A percentile compares a stretch with the other conserved stretches of the same genome.
phyloP scores from a whole-genome alignment of 192 early-diverging fungal species.

The Dissophora ornata region DNA sequence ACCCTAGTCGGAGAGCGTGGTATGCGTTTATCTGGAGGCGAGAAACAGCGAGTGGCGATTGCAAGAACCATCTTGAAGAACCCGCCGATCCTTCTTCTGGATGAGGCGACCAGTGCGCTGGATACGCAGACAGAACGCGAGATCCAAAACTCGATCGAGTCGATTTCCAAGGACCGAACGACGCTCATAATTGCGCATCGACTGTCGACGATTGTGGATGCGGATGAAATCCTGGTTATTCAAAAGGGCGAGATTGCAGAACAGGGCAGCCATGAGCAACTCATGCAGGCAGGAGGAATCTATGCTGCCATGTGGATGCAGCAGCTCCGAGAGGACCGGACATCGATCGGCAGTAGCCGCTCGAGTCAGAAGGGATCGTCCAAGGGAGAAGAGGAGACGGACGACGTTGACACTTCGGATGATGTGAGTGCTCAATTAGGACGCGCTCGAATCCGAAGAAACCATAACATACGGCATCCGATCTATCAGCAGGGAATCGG shows the following conservation, averaged over 20 bases:
- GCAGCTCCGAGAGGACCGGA: conserved; percentile 57
- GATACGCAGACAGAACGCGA: conserved; percentile 74
- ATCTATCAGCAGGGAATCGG: neutral
- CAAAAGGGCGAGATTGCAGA: conserved; percentile 83
- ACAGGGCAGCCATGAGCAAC: conserved; percentile 79
- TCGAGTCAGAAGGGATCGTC: conserved; percentile 52
- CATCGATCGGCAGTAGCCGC: conserved; percentile 18
- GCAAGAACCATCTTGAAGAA: conserved; percentile 85
- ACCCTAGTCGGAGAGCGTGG: conserved; percentile 78
- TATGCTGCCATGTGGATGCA: conserved; percentile 87
- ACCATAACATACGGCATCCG: conserved; percentile 16
- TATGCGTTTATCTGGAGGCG: conserved; percentile 87
- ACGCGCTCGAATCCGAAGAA: conserved; percentile 24
- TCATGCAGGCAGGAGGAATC: conserved; percentile 70
- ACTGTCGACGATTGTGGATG: conserved; percentile 83
- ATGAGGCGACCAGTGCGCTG: conserved; percentile 74
- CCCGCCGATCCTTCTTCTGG: conserved; percentile 69
- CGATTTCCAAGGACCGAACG: conserved; percentile 74
- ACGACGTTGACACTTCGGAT: conserved; percentile 28
- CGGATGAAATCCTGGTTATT: conserved; percentile 87
- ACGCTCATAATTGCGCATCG: conserved; percentile 92
- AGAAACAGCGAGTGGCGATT: conserved; percentile 91
- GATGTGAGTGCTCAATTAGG: conserved; percentile 11
- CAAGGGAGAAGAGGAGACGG: conserved; percentile 46
- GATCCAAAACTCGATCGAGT: conserved; percentile 82